Conservation (phyloP, 148 eudicot species). For the Rheum nobile region DNA sequence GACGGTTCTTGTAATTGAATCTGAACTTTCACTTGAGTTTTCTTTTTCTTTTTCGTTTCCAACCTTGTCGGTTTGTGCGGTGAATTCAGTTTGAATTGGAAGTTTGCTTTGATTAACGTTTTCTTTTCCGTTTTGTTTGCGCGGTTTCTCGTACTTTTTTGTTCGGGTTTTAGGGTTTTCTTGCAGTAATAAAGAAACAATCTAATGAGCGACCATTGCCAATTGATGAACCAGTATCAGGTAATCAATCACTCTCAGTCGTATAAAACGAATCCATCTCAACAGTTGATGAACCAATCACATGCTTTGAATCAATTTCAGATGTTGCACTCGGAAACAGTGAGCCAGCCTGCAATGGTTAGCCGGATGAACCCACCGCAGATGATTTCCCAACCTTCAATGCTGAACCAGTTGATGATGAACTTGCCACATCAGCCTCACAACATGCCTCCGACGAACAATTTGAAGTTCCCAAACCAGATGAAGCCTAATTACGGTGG, state of each 20-base stretch:
- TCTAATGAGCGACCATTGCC: constrained; percentile 14
- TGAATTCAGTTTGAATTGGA: not conserved
- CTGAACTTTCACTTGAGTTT: constrained; percentile 6
- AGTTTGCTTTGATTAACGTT: not conserved
- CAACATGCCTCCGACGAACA: constrained; percentile 23
- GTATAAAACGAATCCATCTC: not conserved
- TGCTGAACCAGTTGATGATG: constrained; percentile 24
- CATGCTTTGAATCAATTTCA: not conserved
- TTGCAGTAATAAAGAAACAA: not conserved
- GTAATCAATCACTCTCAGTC: constrained; percentile 7
- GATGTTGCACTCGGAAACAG: constrained; percentile 2
- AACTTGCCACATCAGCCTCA: constrained; percentile 48
- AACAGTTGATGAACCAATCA: not conserved
- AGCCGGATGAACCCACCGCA: constrained; percentile 13
- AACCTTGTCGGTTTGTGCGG: not conserved
- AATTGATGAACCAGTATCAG: constrained; percentile 14
- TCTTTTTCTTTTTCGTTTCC: not conserved
- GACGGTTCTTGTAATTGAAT: constrained; percentile 1
- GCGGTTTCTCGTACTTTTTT: not conserved
- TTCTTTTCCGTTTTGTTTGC: not conserved
- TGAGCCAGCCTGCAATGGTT: not conserved
- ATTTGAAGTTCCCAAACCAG: constrained; percentile 34
- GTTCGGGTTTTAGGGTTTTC: constrained; percentile 2
- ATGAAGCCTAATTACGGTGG: constrained; percentile 19
- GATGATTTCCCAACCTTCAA: constrained; percentile 18